Base-by-base conservation (phyloP, 148 eudicot species). In the Arctostaphylos glauca region DNA sequence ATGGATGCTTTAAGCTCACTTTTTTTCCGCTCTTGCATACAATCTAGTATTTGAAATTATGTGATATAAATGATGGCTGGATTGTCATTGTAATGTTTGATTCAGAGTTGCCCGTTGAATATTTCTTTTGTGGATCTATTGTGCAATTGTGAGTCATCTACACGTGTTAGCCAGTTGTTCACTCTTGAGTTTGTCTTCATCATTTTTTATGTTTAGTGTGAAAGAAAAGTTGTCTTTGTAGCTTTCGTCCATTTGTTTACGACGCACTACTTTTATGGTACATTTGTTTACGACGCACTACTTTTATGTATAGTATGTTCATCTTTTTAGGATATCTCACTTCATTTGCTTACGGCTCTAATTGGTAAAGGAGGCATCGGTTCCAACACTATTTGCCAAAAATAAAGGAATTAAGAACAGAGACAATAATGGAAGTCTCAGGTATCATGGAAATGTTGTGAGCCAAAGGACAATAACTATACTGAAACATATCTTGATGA, bases 101-200 rank as follows among this genome's bases (percentile, higher is more conserved):
- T 6, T 60, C 3, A 60, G 66, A 19, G 31, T 23, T 64, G 2
- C 31, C 67, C 3, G 7, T 60, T 46, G 21, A 58, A 43, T 15
- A n/a, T 79, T 60, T 50, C 18, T 0, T 67, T 15, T 43, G 48
- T 70, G 74, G 21, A 14, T 41, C 13, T 59, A 9, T 43, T 58
- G 23, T 58, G 81, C 46, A 78, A 52, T 79, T n/a, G 43, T 5
- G 43, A 56, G 6, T 80, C 71, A 3, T 80, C 71, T 60, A 10
- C 46, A 44, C 18, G 0, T 6, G 41, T 62, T 46, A 64, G 74
- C 21, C 21, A 80, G 46, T 13, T 64, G 58, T 64, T 58, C 54
- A 47, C 44, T 23, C 54, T 79, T 60, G 43, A 79, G 25, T 44
- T 21, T 46, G 13, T 52, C 56, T 21, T 77, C n/a, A 55, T 16